Base-by-base conservation (phyloP, 2,329 filamentous ascomycete species). In the Alternaria atra region DNA sequence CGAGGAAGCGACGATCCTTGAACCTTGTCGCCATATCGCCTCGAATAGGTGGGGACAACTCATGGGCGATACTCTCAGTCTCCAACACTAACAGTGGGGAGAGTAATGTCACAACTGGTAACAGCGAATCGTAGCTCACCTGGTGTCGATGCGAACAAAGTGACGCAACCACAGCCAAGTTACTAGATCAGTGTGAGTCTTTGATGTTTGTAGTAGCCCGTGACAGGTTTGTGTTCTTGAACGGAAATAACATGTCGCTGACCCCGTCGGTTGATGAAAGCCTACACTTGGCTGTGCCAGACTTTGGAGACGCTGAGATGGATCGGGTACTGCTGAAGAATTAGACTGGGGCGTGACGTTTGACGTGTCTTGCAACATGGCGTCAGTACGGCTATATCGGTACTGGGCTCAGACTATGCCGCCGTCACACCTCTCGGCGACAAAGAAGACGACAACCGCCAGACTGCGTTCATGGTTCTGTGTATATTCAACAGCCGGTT, bases 1-100 rank as follows among this genome's bases (percentile, higher is more conserved):
- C 56, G 51, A 55, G 52, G 40, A 54, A 50, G 46, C 27, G 53
- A 29, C 35, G 47, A 46, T 35, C 47, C 52, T 48, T 60, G 53
- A 25, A 35, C 47, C 40, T 42, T 51, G 56, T 51, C 29, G 34
- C 35, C 20, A n/a, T 23, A 52, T 40, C 50, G 20, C 29, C 48
- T 43, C 23, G 17, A 40, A 15, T 43, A 29, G 32, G 42, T 2
- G 27, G 9, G 13, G 32, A 59, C 46, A 30, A n/a, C 37, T 32
- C 35, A 53, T n/a, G 9, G 53, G 54, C 59, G 55, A 59, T 35
- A 27, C 13, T 35, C 30, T 7, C 46, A 50, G 20, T 35, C 32
- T 37, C 32, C 7, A 35, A 4, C 46, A 50, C 46, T 37, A 27
- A 17, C 46, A 37, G 46, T 2, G 20, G 3, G 13, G 34, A 3